phyloP scores from a whole-genome alignment of 495 filamentous ascomycete genomes.

The Penicillium desertorum region DNA sequence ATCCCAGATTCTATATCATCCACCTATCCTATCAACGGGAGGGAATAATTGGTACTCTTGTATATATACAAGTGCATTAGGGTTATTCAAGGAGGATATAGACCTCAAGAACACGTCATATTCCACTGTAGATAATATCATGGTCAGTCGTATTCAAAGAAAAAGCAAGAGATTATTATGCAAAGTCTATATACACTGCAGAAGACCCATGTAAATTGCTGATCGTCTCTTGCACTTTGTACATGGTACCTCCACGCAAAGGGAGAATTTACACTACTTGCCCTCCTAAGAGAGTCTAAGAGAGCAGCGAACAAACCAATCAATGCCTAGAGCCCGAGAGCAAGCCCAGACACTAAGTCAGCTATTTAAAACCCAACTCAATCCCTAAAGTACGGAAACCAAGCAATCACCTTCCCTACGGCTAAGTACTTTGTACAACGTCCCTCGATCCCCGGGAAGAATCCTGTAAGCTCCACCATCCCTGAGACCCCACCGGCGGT shows the following conservation, averaged over 20 bases:
- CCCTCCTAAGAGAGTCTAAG: neutral
- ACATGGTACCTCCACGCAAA: constrained; percentile 6
- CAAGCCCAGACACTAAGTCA: neutral
- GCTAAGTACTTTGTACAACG: constrained; percentile 19
- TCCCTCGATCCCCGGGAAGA: constrained; percentile 22
- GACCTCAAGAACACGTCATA: neutral
- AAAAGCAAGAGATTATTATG: neutral
- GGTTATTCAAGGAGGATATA: neutral
- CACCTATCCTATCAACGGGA: neutral
- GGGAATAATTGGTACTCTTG: neutral
- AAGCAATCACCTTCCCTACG: neutral
- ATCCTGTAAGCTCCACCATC: constrained; percentile 34
- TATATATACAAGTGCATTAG: neutral
- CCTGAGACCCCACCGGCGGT: constrained; percentile 23
- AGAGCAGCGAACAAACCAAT: neutral
- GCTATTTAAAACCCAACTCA: neutral
- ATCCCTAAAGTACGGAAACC: neutral
- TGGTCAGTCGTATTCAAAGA: neutral
- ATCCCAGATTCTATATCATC: neutral
- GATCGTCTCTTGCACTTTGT: constrained; percentile 7
- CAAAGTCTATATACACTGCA: constrained; percentile 5
- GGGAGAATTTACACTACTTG: neutral
- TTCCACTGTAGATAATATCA: neutral
- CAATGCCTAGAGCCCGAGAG: neutral
- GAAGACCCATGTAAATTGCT: constrained; percentile 3